phyloP scores from a whole-genome alignment of 73 alveolate genomes.

The Stentor coeruleus region DNA sequence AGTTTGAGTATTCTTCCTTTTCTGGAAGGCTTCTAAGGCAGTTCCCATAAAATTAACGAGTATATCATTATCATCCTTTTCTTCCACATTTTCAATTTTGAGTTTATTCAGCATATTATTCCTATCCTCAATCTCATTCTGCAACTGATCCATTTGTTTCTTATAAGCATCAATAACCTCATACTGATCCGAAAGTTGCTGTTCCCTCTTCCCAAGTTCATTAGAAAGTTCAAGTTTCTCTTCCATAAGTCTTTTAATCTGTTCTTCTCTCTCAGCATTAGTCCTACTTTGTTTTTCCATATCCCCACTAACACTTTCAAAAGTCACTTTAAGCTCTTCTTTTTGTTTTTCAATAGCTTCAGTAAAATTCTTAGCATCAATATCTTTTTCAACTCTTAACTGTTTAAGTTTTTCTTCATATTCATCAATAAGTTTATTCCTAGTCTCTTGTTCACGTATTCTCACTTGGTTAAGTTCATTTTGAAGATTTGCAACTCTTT shows the following conservation, averaged over 20 bases:
- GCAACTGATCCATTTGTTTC: background rate
- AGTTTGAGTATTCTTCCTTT: background rate
- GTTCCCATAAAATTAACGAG: background rate
- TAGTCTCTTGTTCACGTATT: background rate
- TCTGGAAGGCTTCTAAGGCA: background rate
- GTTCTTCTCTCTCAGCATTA: background rate
- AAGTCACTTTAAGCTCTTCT: background rate
- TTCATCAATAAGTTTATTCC: background rate
- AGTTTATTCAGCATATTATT: background rate
- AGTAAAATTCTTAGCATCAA: background rate
- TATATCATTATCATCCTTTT: background rate
- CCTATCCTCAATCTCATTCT: background rate
- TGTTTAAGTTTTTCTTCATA: background rate
- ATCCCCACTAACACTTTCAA: background rate
- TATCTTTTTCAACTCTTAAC: background rate
- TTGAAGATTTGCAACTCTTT: background rate
- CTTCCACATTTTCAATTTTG: constrained; percentile 5
- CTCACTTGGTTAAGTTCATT: background rate
- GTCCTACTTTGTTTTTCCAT: background rate
- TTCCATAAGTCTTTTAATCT: background rate
- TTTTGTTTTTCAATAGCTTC: background rate
- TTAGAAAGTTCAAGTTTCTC: background rate
- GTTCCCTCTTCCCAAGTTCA: background rate
- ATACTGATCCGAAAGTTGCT: background rate
- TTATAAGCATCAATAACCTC: background rate